Percentiles rank a stretch among this genome's conserved stretches.
These are phyloP conservation scores for Amanita pallidorosea DNA, from an alignment of 768 basidiomycete genomes.

Conservation along the genomic window DNA sequence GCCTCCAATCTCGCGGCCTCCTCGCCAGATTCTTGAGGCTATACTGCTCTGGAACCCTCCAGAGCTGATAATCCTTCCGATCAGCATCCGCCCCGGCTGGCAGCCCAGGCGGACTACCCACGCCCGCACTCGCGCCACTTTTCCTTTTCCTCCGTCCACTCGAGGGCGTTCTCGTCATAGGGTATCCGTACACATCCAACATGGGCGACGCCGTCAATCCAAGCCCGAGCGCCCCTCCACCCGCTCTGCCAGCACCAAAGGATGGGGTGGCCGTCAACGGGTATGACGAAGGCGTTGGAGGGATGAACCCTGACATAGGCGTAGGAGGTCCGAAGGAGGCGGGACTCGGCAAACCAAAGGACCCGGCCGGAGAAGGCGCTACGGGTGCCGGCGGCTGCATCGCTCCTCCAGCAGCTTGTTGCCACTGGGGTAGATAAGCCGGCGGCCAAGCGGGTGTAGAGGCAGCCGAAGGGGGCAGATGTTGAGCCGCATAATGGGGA, in stretches of 20 bases:
- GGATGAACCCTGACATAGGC: conserved; percentile 6
- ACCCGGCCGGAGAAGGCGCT: conserved; percentile 6
- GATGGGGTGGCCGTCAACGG: conserved; percentile 12
- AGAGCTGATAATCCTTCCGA: conserved; percentile 3
- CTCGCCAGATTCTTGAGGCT: conserved; percentile 23
- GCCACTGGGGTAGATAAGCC: background rate
- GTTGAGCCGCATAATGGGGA: background rate
- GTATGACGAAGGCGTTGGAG: background rate
- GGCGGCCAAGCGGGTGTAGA: background rate
- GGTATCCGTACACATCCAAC: conserved; percentile 2
- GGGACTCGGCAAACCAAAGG: conserved; percentile 1
- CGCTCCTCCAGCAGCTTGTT: background rate
- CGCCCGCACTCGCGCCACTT: conserved; percentile 10
- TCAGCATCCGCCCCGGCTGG: background rate
- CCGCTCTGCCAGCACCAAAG: conserved; percentile 10
- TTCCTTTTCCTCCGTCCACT: conserved; percentile 10
- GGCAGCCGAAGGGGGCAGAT: background rate
- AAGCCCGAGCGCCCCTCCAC: background rate
- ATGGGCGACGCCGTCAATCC: conserved; percentile 5
- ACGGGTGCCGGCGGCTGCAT: background rate
- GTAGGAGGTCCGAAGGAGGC: conserved; percentile 11
- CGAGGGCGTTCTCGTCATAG: background rate
- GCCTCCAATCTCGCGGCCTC: conserved; percentile 32
- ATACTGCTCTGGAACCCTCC: conserved; percentile 15
- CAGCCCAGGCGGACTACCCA: background rate